Conservation (phyloP, 2,329 filamentous ascomycete genomes). For the Talaromyces sp. region DNA sequence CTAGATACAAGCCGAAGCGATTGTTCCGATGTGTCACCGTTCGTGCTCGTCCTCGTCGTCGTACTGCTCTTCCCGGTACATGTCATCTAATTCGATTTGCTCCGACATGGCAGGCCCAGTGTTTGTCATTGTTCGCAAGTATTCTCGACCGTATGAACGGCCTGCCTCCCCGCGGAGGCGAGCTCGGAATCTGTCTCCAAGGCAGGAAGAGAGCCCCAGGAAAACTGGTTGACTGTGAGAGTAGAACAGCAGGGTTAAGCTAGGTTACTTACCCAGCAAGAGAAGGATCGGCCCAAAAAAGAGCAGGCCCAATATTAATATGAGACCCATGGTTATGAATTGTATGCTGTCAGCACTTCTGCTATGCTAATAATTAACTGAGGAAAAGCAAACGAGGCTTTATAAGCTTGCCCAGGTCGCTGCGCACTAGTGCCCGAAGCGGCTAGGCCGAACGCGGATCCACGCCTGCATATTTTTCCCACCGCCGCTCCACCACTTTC, state of each 20-base stretch:
- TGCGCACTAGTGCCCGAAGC: not conserved
- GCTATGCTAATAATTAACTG: not conserved
- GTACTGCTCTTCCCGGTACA: conserved; percentile 44
- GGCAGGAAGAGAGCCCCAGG: conserved; percentile 51
- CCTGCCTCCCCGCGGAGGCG: conserved; percentile 42
- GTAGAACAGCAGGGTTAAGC: not conserved
- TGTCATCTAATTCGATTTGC: conserved; percentile 59
- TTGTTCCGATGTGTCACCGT: not conserved
- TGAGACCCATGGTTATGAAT: conserved; percentile 23
- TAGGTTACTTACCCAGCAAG: conserved; percentile 26
- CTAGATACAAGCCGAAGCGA: conserved; percentile 31
- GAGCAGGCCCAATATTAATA: conserved; percentile 29
- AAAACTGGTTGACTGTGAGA: conserved; percentile 31
- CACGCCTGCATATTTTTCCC: not conserved
- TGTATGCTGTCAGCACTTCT: not conserved
- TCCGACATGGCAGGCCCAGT: conserved; percentile 53
- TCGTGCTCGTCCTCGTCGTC: conserved; percentile 20
- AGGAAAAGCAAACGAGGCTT: not conserved
- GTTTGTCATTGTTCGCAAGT: conserved; percentile 53
- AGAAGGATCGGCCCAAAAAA: conserved; percentile 34
- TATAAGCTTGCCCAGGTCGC: not conserved
- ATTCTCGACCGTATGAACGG: conserved; percentile 50
- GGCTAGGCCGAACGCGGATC: not conserved
- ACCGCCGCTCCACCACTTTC: conserved; percentile 5
- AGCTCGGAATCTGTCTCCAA: conserved; percentile 50